Conservation (phyloP, 2,329 filamentous ascomycete species). For the Aspergillus fumigatus region DNA sequence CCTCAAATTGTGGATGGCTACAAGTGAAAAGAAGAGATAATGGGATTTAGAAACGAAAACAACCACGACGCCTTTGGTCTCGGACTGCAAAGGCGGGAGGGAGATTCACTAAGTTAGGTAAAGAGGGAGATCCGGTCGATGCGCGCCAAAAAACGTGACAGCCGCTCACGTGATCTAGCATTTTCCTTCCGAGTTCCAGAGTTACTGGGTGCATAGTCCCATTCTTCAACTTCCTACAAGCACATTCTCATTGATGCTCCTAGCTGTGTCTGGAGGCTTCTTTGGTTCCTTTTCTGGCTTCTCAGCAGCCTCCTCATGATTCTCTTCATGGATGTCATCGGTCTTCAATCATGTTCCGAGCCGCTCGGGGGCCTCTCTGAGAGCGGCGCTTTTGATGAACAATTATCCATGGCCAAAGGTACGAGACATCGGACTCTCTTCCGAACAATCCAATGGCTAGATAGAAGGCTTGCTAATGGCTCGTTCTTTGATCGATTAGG, state of each 20-base stretch:
- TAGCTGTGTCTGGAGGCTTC: neutral
- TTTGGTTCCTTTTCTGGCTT: conserved; percentile 8
- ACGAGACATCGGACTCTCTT: conserved; percentile 1
- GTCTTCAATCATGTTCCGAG: conserved; percentile 35
- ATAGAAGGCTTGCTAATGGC: neutral
- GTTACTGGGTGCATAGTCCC: neutral
- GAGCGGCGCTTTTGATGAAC: conserved; percentile 27
- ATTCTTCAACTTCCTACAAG: neutral
- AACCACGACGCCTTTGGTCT: conserved; percentile 5
- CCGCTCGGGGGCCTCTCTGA: conserved; percentile 35
- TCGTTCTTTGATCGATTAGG: conserved; percentile 1
- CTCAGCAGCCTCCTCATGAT: conserved; percentile 19
- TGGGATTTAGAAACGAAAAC: neutral
- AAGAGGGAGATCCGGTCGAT: conserved; percentile 20
- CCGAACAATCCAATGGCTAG: too few species aligned
- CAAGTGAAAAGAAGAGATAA: neutral
- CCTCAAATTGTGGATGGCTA: neutral
- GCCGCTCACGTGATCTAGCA: conserved; percentile 28
- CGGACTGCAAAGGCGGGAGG: conserved; percentile 14
- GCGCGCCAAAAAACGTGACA: conserved; percentile 32
- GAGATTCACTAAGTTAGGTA: conserved; percentile 6
- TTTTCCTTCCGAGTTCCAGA: conserved; percentile 17
- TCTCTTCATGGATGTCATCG: conserved; percentile 42
- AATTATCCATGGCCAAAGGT: conserved; percentile 25
- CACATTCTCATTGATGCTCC: conserved; percentile 1